Evolutionary conservation across 192 early-diverging fungal genomes (phyloP), one percentile per base, ranked within the genome.

Genomic region (Backusella morwellensis): DNA sequence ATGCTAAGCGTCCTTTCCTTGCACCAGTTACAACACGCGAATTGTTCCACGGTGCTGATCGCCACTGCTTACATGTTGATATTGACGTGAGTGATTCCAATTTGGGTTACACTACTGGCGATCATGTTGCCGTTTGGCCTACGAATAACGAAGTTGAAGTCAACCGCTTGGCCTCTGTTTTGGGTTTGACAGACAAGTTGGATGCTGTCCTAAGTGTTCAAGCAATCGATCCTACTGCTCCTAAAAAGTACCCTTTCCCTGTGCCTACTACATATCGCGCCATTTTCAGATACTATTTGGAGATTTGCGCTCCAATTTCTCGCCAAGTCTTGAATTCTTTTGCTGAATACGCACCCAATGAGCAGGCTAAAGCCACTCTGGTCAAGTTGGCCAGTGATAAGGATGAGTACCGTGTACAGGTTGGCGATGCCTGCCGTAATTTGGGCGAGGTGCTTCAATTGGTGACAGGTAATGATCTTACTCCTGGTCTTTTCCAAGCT

Each of bases 71-170:
- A 63, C 98, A 99, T 78, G 83, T 98, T 74, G 98, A 99, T 75
- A 87, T 99, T 26, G 96, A 97, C 68, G 86, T 98, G 68, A 78
- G 86, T 40, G 94, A 89, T 63, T 93, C 91, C 29, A 93, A 93
- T n/a, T 84, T 98, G 79, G 87, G 82, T 29, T 98, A 99, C 81
- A 89, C 94, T 66, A 86, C 95, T 12, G 98, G 98, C 72, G 98
- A 99, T 80, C 98, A 99, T 78, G 89, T 97, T 69, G 98, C 96
- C 26, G 85, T 99, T 29, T 98, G 92, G 88, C 92, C 97, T 1
- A 86, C 89, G 26, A 99, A 98, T 84, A 85, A 91, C 35, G 93
- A 93, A 36, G 86, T 87, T 56, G 91, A 96, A 68, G 93, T 97
- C 14, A 75, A 86, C 15, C 83, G 87, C 36, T 77, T 94, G 47